Base-by-base conservation (phyloP, 2,329 filamentous ascomycete species). In the Pseudogymnoascus sp. region DNA sequence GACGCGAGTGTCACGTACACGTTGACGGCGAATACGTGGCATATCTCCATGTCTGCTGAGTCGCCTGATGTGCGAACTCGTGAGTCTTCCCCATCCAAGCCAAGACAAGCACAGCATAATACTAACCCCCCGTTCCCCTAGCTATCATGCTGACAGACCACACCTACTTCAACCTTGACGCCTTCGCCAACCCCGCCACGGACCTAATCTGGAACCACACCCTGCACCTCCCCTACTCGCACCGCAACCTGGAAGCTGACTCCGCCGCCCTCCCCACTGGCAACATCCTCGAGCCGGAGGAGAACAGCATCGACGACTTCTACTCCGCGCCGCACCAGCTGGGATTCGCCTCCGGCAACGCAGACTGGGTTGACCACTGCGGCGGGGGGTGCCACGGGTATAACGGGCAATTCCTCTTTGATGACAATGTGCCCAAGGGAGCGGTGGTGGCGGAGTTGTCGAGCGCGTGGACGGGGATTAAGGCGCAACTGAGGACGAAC, bases 91-190 rank as follows among this genome's bases (percentile, higher is more conserved):
- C 53, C 6, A 3, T 38, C 38, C 16, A 23, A 31, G 34, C 9
- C 6, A 16, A 34, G 16, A 42, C 18, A 16, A 53, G 3, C 3
- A 18, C 14, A 53, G 8, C 3, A 4, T 12, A 7, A 3, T 25
- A 14, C 18, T 62, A 9, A 62, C 23, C 12, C 7, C 16, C 25
- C 2, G 2, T 16, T 16, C 16, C 16, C 16, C 16, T 1, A 77
- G 76, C 85, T 1, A 80, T 88, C 71, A 86, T 88, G 82, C 77
- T 88, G 43, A 85, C 82, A 34, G 84, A 85, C 46, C 86, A 88
- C 74, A 84, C 83, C 59, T 88, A 88, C 78, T 88, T 86, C 82
- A 88, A 88, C 74, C 78, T 88, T 23, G 85, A 88, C 68, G 85
- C 82, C 12, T 88, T 84, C 74, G 80, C 79, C 67, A 82, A 87